A percentile compares a stretch with the other conserved stretches of the same genome.
phyloP scores from a whole-genome alignment of 257 asterid genomes.

The Solanum corneliomulleri region DNA sequence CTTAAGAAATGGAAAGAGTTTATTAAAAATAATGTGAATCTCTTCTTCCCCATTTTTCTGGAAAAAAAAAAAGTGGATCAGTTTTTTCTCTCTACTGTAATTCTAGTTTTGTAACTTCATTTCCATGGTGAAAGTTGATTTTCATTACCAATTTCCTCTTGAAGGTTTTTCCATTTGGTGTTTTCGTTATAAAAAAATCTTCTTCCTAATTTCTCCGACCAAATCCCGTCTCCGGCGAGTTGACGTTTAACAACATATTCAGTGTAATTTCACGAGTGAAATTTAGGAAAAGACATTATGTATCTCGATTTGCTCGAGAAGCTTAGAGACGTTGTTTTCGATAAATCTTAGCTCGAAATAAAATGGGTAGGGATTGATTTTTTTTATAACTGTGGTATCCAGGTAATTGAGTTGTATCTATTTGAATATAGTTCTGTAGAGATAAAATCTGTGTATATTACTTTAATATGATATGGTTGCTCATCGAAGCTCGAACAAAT shows the following conservation, averaged over 20 bases:
- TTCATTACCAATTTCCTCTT: neutral
- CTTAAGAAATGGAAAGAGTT: neutral
- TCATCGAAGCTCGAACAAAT: neutral
- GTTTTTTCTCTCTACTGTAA: neutral
- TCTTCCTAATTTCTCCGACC: neutral
- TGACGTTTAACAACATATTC: neutral
- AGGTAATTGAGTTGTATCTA: neutral
- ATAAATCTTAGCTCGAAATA: neutral
- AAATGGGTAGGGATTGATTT: neutral
- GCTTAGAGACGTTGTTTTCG: accelerated
- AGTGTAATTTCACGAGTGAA: neutral
- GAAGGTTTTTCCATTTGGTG: neutral
- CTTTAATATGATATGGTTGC: neutral
- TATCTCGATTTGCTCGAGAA: neutral
- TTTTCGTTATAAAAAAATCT: neutral
- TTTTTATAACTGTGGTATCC: neutral
- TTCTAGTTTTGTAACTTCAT: neutral
- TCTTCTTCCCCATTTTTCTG: neutral
- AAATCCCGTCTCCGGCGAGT: neutral
- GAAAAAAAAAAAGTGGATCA: neutral
- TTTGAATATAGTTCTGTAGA: neutral
- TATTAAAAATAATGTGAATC: neutral
- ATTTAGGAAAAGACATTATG: neutral
- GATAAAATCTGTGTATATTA: neutral
- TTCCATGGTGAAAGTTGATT: neutral